phyloP scores from a whole-genome alignment of 176 grass and related monocot species.

The Rhynchospora pubera region DNA sequence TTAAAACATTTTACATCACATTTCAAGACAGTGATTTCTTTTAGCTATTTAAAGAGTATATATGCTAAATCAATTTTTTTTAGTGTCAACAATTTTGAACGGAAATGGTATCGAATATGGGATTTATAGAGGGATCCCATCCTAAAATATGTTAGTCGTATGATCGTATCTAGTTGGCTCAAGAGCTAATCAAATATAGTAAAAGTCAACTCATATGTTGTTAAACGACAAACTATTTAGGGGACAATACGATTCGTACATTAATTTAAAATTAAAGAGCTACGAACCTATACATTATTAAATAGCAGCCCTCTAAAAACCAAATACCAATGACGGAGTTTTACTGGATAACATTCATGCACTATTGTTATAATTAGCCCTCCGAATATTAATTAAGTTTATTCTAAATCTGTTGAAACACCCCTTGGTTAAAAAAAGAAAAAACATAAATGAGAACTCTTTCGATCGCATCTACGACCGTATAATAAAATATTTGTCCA shows the following conservation, averaged over 20 bases:
- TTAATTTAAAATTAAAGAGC: neutral
- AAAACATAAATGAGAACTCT: too few species aligned
- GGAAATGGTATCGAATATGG: neutral
- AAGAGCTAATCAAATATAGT: neutral
- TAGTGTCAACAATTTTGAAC: neutral
- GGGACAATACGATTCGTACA: neutral
- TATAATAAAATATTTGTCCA: too few species aligned
- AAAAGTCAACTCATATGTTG: neutral
- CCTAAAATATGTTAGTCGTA: neutral
- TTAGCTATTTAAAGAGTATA: neutral
- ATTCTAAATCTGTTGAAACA: too few species aligned
- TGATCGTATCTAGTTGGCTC: neutral
- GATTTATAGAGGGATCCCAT: neutral
- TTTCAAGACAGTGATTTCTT: too few species aligned
- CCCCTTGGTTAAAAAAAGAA: too few species aligned
- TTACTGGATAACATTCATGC: too few species aligned
- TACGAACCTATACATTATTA: neutral
- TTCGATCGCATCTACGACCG: too few species aligned
- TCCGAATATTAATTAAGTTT: too few species aligned
- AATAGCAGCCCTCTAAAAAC: neutral
- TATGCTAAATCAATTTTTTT: neutral
- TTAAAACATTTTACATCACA: too few species aligned
- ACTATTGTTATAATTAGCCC: too few species aligned
- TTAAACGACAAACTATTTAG: neutral
- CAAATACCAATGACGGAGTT: neutral